These are phyloP conservation scores for Aspergillus vadensis DNA, from an alignment of 2,329 filamentous ascomycete species.

Conservation along the genomic window DNA sequence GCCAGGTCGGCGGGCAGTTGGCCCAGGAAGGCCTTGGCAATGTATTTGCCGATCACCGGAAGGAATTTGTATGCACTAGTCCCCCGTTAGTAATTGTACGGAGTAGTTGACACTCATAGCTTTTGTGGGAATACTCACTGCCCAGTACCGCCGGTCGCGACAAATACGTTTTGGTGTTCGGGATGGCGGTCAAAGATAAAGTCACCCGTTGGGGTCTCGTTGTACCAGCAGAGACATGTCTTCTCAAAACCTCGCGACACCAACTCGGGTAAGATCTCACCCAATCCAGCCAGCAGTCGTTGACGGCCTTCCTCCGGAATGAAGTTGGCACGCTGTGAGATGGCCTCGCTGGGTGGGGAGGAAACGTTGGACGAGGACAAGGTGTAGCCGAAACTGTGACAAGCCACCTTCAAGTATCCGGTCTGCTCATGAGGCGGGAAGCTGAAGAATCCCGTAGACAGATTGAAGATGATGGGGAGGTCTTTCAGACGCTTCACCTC, in stretches of 20 bases:
- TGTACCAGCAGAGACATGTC: constrained; percentile 70
- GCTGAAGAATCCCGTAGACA: constrained; percentile 49
- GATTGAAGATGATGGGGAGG: constrained; percentile 62
- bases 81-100: constrained; percentile 7
- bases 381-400: constrained; percentile 67
- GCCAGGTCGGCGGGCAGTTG: constrained; percentile 53
- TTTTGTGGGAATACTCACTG: constrained; percentile 25
- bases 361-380: constrained; percentile 22
- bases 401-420: constrained; percentile 60
- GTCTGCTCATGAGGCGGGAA: constrained; percentile 46
- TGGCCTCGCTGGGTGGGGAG: constrained; percentile 22
- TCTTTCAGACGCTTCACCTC: constrained; percentile 65
- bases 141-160: constrained; percentile 33
- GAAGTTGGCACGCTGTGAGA: constrained; percentile 31
- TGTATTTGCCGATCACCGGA: constrained; percentile 61
- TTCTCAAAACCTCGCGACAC: constrained; percentile 59
- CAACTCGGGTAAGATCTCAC: constrained; percentile 60
- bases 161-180: constrained; percentile 44
- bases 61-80: constrained; percentile 64
- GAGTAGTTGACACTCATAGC: fast-evolving
- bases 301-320: constrained; percentile 55
- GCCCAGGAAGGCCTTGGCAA: constrained; percentile 57
- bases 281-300: constrained; percentile 60
- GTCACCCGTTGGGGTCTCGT: constrained; percentile 67
- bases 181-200: constrained; percentile 71